Base-by-base conservation (phyloP, 139 green algal genomes). In the Picochlorum sp. region DNA sequence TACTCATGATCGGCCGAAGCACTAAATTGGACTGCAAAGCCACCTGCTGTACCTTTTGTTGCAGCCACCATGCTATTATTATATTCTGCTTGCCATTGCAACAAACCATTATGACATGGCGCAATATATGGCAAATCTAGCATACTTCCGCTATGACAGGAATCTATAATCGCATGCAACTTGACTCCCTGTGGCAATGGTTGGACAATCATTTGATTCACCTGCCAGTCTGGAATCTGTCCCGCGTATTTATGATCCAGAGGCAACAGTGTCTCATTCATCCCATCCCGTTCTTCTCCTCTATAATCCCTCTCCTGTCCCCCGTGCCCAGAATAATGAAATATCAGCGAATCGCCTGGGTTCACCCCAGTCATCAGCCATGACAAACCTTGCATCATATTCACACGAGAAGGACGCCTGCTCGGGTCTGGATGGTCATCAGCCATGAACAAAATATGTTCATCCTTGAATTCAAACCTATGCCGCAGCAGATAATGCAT, bases 261-360 rank as follows among this genome's bases (percentile, higher is more conserved):
- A 18, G 73, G 73, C 47, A 60, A 70, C 3, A 83, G 33, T 25
- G 82, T 92, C 59, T 92, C 84, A 45, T 90, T 87, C 44, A 79
- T 68, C 20, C 84, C 84, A 68, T 90, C 83, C 2, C 57, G 22
- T 65, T 93, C 85, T 31, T 92, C 77, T 4, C 85, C 85, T 13
- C 14, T 68, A n/a, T 58, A 66, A 67, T 91, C 85, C 2, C 40
- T 7, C 58, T 81, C 40, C 63, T 92, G 85, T 2, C 63, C 76
- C 45, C 85, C 85, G 60, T 93, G 85, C 12, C 85, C 79, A 20
- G 63, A 81, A 52, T 80, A 93, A 68, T 89, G 81, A 68, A 93
- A 92, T 61, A 94, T 79, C 7, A 93, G 73, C 2, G 60, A 80
- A 67, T 89, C 80, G 9, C 85, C 85, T 0, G 77, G 70, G 37